A percentile compares a stretch with the other conserved stretches of the same genome.
phyloP scores from a whole-genome alignment of 371 early-diverging fungal genomes.

The Phascolomyces articulosus region DNA sequence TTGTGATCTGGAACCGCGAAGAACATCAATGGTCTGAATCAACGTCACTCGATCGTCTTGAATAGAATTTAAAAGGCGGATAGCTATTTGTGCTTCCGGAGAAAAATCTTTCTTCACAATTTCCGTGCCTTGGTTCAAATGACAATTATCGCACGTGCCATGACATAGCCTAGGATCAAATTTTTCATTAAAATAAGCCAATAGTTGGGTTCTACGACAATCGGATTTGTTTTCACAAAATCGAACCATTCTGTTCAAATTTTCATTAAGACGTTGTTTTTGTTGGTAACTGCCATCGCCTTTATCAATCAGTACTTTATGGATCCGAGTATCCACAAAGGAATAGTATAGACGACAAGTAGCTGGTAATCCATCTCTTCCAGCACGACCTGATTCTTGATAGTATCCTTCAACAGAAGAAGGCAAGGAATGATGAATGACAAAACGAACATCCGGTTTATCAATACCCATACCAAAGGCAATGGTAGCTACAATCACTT shows the following conservation, averaged over 20 bases:
- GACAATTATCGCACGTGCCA: constrained; percentile 96
- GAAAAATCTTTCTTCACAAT: constrained; percentile 17
- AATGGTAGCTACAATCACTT: constrained; percentile 58
- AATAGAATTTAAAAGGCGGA: constrained; percentile 52
- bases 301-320: constrained; percentile 78
- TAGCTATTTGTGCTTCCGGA: constrained; percentile 53
- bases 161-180: constrained; percentile 77
- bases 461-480: constrained; percentile 96
- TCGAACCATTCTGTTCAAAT: constrained; percentile 87
- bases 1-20: constrained; percentile 71
- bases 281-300: constrained; percentile 80
- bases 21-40: constrained; percentile 77
- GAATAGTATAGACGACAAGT: constrained; percentile 90
- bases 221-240: constrained; percentile 96
- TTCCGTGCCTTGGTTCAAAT: constrained; percentile 23
- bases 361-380: constrained; percentile 93
- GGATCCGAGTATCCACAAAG: constrained; percentile 78
- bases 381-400: constrained; percentile 99
- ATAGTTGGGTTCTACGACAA: constrained; percentile 92
- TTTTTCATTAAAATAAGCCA: constrained; percentile 95
- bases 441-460: constrained; percentile 98
- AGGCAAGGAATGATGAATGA: constrained; percentile 96
- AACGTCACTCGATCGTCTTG: constrained; percentile 69
- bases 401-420: constrained; percentile 99
- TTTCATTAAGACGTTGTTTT: constrained; percentile 86